These are phyloP conservation scores for Cladosporium sp. DNA, from an alignment of 2,329 filamentous ascomycete genomes.

Conservation along the genomic window DNA sequence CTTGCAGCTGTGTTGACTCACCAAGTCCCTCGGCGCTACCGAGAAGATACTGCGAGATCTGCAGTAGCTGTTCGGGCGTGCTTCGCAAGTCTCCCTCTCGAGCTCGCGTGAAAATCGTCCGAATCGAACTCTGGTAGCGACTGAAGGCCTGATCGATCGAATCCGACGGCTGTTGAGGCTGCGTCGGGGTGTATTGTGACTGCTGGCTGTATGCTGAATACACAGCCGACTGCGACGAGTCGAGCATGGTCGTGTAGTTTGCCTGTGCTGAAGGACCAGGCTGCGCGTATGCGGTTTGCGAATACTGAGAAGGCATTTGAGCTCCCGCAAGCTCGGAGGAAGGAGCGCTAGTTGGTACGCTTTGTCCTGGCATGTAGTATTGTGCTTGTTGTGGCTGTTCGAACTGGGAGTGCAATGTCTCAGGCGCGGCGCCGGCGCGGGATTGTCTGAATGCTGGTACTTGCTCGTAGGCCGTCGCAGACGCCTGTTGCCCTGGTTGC, in stretches of 20 bases:
- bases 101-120: conserved; percentile 65
- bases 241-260: conserved; percentile 49
- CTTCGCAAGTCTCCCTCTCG: conserved; percentile 55
- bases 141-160: conserved; percentile 59
- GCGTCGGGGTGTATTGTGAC: conserved; percentile 19
- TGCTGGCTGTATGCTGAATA: conserved; percentile 21
- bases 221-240: conserved; percentile 37
- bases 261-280: conserved; percentile 48
- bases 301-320: conserved; percentile 61
- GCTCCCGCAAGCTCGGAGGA: conserved; percentile 51
- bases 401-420: conserved; percentile 65
- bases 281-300: conserved; percentile 54
- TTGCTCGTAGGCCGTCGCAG: conserved; percentile 59
- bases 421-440: conserved; percentile 69
- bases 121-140: conserved; percentile 50
- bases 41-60: conserved; percentile 61
- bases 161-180: conserved; percentile 17
- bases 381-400: conserved; percentile 56
- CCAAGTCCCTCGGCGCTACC: conserved; percentile 60
- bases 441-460: conserved; percentile 64
- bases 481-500: conserved; percentile 44
- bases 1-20: conserved; percentile 38
- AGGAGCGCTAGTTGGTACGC: conserved; percentile 52
- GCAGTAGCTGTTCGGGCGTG: conserved; percentile 52
- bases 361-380: conserved; percentile 64